phyloP scores from a whole-genome alignment of 177 flowering plant species.

The Vitis hybrid region DNA sequence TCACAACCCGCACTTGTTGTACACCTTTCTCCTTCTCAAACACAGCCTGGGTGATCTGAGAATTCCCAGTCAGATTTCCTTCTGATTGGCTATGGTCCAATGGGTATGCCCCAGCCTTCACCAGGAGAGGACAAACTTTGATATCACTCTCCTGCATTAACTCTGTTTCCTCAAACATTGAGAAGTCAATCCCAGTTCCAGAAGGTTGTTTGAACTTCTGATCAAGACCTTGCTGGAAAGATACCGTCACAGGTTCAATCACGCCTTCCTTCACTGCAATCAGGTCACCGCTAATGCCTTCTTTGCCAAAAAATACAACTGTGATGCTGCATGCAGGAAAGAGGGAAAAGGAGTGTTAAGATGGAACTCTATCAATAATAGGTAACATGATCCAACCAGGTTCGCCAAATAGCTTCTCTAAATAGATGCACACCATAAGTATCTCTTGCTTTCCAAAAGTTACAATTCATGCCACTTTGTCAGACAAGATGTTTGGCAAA shows the following conservation, averaged over 20 bases:
- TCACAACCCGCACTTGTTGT: conserved; percentile 55
- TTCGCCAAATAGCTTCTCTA: too few species aligned
- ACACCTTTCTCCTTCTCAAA: conserved; percentile 65
- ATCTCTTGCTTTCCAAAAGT: too few species aligned
- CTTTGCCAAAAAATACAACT: conserved; percentile 68
- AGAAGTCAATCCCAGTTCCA: conserved; percentile 70
- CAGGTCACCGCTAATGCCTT: conserved; percentile 55
- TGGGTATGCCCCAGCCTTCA: conserved; percentile 59
- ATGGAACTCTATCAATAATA: too few species aligned
- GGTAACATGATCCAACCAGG: too few species aligned
- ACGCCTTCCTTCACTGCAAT: conserved; percentile 45
- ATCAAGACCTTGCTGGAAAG: conserved; percentile 66
- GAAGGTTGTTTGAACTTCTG: conserved; percentile 70
- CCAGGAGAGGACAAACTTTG: conserved; percentile 60
- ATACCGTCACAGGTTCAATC: conserved; percentile 46
- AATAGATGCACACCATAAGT: too few species aligned
- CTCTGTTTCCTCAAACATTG: conserved; percentile 47
- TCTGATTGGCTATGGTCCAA: conserved; percentile 22
- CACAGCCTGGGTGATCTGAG: conserved; percentile 66
- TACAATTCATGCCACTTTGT: too few species aligned
- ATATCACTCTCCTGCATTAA: conserved; percentile 33
- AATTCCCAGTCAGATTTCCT: conserved; percentile 36
- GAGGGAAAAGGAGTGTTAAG: conserved; percentile 1
- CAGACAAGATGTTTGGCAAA: too few species aligned
- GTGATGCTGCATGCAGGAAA: conserved; percentile 47